Conservation (phyloP, 768 basidiomycete genomes). For the Neoboletus brunneissimus region DNA sequence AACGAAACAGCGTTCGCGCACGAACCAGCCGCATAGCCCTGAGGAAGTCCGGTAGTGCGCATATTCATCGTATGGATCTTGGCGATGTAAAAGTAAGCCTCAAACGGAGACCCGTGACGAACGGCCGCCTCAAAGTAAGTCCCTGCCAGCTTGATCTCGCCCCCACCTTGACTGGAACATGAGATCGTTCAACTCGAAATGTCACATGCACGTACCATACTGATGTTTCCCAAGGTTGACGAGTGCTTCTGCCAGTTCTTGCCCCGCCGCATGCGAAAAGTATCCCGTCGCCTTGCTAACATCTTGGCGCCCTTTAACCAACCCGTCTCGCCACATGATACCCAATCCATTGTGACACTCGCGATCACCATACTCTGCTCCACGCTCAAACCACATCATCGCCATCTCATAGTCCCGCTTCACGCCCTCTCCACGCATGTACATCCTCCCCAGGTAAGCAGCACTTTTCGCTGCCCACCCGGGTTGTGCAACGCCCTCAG, state of each 20-base stretch:
- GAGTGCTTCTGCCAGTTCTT: conserved; percentile 90
- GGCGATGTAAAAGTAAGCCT: conserved; percentile 92
- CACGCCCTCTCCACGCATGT: conserved; percentile 88
- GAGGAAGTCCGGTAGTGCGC: conserved; percentile 40
- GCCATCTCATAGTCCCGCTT: conserved; percentile 71
- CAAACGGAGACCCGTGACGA: conserved; percentile 85
- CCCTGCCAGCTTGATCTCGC: conserved; percentile 64
- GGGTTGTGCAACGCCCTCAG: conserved; percentile 48
- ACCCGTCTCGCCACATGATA: conserved; percentile 88
- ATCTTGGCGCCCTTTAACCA: conserved; percentile 69
- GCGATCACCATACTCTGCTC: conserved; percentile 72
- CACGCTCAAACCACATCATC: conserved; percentile 94
- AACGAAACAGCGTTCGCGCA: conserved; percentile 92
- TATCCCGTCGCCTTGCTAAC: conserved; percentile 56
- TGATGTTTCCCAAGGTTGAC: conserved; percentile 86
- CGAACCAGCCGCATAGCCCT: conserved; percentile 59
- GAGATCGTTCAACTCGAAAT: neutral
- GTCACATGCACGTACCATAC: conserved; percentile 43
- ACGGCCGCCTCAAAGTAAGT: conserved; percentile 83
- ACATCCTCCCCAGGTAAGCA: conserved; percentile 91
- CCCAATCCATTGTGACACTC: conserved; percentile 91
- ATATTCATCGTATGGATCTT: conserved; percentile 67
- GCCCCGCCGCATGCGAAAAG: conserved; percentile 78
- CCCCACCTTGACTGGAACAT: conserved; percentile 47
- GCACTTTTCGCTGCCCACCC: conserved; percentile 77